phyloP scores from a whole-genome alignment of 441 rosid species.

The Monsonia emarginata region DNA sequence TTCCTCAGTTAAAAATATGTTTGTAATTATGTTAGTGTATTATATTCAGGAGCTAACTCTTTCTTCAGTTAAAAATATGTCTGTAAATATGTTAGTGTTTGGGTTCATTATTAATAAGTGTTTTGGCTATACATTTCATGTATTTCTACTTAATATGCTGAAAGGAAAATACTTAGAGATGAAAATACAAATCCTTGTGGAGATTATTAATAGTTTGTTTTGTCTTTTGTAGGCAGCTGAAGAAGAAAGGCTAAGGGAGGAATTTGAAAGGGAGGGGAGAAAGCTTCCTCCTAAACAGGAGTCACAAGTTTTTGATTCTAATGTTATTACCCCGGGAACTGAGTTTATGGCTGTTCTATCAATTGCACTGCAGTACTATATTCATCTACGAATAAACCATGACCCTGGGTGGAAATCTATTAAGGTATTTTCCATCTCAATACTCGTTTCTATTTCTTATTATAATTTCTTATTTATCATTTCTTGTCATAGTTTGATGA shows the following conservation, averaged over 20 bases:
- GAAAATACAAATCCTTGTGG: not conserved
- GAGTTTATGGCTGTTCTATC: conserved; percentile 76
- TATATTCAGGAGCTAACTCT: too few species aligned
- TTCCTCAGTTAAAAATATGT: not conserved
- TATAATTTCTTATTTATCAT: too few species aligned
- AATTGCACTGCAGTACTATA: conserved; percentile 70
- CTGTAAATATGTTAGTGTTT: not conserved
- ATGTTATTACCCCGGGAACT: conserved; percentile 88
- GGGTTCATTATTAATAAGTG: not conserved
- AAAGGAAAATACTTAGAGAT: not conserved
- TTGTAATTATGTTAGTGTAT: too few species aligned
- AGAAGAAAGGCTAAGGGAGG: conserved; percentile 65
- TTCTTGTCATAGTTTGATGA: conserved; percentile 2
- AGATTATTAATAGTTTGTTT: conserved; percentile 6
- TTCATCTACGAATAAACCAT: conserved; percentile 65
- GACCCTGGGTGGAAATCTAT: conserved; percentile 88
- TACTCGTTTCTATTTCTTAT: too few species aligned
- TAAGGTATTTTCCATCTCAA: conserved; percentile 35
- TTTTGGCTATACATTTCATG: not conserved
- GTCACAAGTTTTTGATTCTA: conserved; percentile 67
- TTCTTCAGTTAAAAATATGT: not conserved
- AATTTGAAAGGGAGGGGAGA: conserved; percentile 77
- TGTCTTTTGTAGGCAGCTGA: conserved; percentile 56
- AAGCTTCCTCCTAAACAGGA: conserved; percentile 60
- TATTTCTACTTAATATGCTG: not conserved